Evolutionary conservation across 345 rosid genomes (phyloP).

Genomic region (Acer negundo): DNA sequence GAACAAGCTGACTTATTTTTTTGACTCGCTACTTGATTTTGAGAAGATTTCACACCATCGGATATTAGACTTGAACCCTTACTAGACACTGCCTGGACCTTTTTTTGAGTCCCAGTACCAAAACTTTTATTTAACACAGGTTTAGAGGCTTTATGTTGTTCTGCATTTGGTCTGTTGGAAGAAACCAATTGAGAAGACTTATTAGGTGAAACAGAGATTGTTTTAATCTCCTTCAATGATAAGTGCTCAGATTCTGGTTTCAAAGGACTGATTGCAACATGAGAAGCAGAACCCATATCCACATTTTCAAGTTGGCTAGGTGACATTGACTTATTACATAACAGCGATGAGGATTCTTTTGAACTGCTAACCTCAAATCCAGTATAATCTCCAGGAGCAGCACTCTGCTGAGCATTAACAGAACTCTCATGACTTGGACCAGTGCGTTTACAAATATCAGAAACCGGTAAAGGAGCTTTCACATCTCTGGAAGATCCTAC

Average conservation of each 20-base stretch:
- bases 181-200: conserved; percentile 46
- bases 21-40: conserved; percentile 45
- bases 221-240: conserved; percentile 41
- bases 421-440: conserved; percentile 32
- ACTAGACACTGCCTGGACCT: conserved; percentile 40
- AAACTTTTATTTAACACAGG: conserved; percentile 43
- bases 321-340: conserved; percentile 35
- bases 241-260: conserved; percentile 42
- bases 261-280: conserved; percentile 34
- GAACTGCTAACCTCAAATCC: conserved; percentile 31
- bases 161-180: conserved; percentile 36
- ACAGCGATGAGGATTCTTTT: conserved; percentile 35
- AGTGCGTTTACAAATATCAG: conserved; percentile 36
- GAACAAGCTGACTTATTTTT: conserved; percentile 45
- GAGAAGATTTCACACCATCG: conserved; percentile 43
- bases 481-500: conserved; percentile 46
- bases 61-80: conserved; percentile 41
- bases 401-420: conserved; percentile 28
- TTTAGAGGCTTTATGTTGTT: conserved; percentile 45
- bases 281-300: conserved; percentile 37
- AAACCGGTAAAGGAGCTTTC: conserved; percentile 33
- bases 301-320: conserved; percentile 27
- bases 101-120: conserved; percentile 40
- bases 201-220: conserved; percentile 47
- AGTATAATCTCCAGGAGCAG: conserved; percentile 36